Evolutionary conservation across 1,284 basidiomycete genomes (phyloP).

Genomic region (Ustilago tritici): DNA sequence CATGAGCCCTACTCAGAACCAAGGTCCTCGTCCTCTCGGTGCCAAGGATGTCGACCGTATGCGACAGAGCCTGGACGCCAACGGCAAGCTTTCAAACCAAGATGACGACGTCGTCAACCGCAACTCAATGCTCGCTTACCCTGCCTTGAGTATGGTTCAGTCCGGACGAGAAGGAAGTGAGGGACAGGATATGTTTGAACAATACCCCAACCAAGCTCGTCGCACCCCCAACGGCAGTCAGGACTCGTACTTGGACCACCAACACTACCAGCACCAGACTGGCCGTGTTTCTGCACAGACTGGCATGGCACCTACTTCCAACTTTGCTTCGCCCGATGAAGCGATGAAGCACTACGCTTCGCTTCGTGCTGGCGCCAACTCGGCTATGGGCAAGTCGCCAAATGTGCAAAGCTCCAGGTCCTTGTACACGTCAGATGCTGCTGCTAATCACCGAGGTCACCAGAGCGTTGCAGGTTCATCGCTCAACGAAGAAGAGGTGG

Average conservation of each 20-base stretch:
- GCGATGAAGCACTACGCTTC: slow-evolving; percentile 65
- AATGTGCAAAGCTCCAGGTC: slow-evolving; percentile 37
- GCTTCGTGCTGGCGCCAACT: slow-evolving; percentile 38
- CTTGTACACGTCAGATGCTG: slow-evolving; percentile 57
- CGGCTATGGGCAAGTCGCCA: slow-evolving; percentile 19
- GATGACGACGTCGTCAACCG: slow-evolving; percentile 30
- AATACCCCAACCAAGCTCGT: slow-evolving; percentile 17
- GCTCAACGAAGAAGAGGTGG: slow-evolving; percentile 66
- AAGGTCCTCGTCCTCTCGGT: slow-evolving; percentile 48
- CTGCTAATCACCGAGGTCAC: slow-evolving; percentile 39
- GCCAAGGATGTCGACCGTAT: slow-evolving; percentile 51
- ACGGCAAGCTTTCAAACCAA: slow-evolving; percentile 28
- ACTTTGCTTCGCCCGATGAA: slow-evolving; percentile 61
- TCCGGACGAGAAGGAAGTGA: slow-evolving; percentile 49
- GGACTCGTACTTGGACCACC: slow-evolving; percentile 52
- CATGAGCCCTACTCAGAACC: slow-evolving; percentile 64
- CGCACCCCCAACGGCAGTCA: slow-evolving; percentile 21
- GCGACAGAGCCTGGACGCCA: slow-evolving; percentile 52
- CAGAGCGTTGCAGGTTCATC: slow-evolving; percentile 54
- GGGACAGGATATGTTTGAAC: slow-evolving; percentile 54
- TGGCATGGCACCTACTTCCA: slow-evolving; percentile 61
- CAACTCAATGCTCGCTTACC: slow-evolving; percentile 63
- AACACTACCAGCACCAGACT: slow-evolving; percentile 38
- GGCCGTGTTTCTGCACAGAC: slow-evolving; percentile 39
- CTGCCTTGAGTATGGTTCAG: slow-evolving; percentile 55